phyloP scores from a whole-genome alignment of 768 basidiomycete species.

The Cyclocybe aegerita region DNA sequence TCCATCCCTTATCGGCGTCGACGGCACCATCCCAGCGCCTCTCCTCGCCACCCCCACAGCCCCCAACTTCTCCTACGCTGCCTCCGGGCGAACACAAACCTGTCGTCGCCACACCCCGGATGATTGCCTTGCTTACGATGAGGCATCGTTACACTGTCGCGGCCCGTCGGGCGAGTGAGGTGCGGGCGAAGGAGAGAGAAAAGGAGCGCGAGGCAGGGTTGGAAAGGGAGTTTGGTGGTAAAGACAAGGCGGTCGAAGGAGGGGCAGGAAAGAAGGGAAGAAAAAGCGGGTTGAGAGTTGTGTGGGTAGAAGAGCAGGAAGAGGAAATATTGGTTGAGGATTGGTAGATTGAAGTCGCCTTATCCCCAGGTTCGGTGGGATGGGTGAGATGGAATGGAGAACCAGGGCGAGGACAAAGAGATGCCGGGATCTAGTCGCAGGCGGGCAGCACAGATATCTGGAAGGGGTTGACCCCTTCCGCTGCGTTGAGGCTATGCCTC shows the following conservation, averaged over 20 bases:
- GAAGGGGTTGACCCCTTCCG: too few species aligned
- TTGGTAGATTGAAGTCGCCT: not conserved
- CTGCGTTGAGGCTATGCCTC: too few species aligned
- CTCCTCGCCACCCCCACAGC: constrained; percentile 14
- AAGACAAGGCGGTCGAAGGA: too few species aligned
- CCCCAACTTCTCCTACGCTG: constrained; percentile 1
- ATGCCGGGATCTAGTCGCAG: too few species aligned
- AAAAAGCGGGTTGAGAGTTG: constrained; percentile 10
- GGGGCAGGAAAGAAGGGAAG: not conserved
- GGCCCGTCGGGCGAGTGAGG: not conserved
- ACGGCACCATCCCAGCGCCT: not conserved
- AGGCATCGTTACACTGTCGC: constrained; percentile 11
- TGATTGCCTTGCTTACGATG: constrained; percentile 23
- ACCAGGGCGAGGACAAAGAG: too few species aligned
- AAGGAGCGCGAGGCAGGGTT: not conserved
- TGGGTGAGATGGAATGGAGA: too few species aligned
- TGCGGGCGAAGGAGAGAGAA: not conserved
- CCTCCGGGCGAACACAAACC: not conserved
- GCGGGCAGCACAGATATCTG: too few species aligned
- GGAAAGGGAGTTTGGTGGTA: not conserved
- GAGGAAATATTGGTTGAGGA: not conserved
- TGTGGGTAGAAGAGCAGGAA: not conserved
- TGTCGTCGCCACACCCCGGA: constrained; percentile 17
- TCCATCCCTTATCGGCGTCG: not conserved
- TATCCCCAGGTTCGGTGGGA: too few species aligned